phyloP scores from a whole-genome alignment of 176 grass and related monocot genomes.

The Zea mays region Zm-B73-REFERENCE-NAM-5.0 NC_050100.1:79008001-79008500 shows the following conservation, averaged over 20 bases:
- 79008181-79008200: slow-evolving; percentile 14
- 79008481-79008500: slow-evolving; percentile 39
- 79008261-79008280: slow-evolving; percentile 14
- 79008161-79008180: neutral
- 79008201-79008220: neutral
- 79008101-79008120: too few species aligned
- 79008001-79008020: too few species aligned
- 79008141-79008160: neutral
- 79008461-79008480: slow-evolving; percentile 28
- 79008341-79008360: slow-evolving; percentile 19
- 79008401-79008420: neutral
- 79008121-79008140: too few species aligned
- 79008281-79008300: neutral
- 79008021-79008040: too few species aligned
- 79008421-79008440: neutral
- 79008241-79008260: slow-evolving; percentile 11
- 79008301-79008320: neutral
- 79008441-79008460: slow-evolving; percentile 25
- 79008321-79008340: neutral
- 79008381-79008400: slow-evolving; percentile 36
- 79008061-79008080: too few species aligned
- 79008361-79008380: slow-evolving; percentile 37
- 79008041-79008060: too few species aligned
- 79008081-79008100: too few species aligned
- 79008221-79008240: slow-evolving; percentile 18